These are phyloP conservation scores for Candida oleophila DNA, from an alignment of 805 yeast genomes.

Conservation along the genomic window DNA sequence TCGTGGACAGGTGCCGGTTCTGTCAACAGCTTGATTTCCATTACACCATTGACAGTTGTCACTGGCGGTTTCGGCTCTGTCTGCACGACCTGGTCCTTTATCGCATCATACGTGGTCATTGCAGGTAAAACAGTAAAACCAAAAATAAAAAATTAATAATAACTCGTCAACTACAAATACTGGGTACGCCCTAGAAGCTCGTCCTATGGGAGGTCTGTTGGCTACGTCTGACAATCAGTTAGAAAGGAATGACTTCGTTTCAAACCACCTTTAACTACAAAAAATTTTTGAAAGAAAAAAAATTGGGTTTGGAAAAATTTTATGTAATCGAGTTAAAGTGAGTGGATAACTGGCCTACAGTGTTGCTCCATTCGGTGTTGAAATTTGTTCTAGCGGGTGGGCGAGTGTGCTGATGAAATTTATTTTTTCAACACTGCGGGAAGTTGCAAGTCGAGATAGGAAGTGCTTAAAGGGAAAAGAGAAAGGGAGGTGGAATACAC, in stretches of 20 bases:
- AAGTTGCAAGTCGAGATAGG: no score
- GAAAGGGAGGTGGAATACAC: no score
- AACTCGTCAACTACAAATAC: background rate
- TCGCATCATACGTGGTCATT: slow-evolving; percentile 1
- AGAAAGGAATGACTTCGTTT: no score
- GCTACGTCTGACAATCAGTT: no score
- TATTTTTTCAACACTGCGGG: no score
- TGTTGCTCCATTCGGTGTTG: background rate
- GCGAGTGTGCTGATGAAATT: background rate
- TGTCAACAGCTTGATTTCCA: background rate
- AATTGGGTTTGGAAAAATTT: background rate
- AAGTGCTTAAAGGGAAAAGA: background rate
- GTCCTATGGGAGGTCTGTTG: no score
- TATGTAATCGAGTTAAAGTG: background rate
- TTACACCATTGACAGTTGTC: background rate
- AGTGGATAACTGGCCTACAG: background rate
- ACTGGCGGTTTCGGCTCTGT: background rate
- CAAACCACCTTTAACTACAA: background rate
- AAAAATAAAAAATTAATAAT: no score
- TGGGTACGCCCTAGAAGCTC: no score
- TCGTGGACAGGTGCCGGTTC: background rate
- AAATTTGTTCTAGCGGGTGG: background rate
- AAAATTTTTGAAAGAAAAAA: background rate
- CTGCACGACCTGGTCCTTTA: background rate
- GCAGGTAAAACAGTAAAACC: background rate